phyloP scores from a whole-genome alignment of 352 stramenopile species.

The Globisporangium nodosum region DNA sequence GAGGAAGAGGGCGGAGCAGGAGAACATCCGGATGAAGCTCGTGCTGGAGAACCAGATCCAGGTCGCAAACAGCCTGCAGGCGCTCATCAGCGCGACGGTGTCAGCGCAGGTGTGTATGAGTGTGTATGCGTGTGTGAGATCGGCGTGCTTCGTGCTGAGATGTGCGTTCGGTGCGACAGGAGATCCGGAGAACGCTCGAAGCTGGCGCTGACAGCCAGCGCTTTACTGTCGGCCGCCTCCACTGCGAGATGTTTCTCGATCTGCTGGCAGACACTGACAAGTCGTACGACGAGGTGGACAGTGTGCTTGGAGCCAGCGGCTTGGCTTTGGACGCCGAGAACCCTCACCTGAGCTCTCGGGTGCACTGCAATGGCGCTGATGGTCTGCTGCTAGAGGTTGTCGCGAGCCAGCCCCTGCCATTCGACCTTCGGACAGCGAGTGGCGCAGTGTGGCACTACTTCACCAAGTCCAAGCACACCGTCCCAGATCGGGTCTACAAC shows the following conservation, averaged over 20 bases:
- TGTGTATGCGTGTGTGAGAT: background rate
- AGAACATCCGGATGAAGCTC: slow-evolving; percentile 43
- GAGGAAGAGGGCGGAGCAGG: slow-evolving; percentile 30
- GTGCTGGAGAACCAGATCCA: slow-evolving; percentile 43
- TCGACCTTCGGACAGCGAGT: slow-evolving; percentile 16
- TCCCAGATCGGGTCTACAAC: slow-evolving; percentile 26
- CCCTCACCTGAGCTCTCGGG: background rate
- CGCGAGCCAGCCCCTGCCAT: slow-evolving; percentile 22
- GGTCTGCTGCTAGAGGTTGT: slow-evolving; percentile 22
- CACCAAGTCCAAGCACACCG: slow-evolving; percentile 13
- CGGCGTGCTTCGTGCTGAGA: too few species aligned
- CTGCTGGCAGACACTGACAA: slow-evolving; percentile 25
- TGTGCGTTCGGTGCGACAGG: background rate
- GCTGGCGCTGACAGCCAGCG: too few species aligned
- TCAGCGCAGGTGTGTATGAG: slow-evolving; percentile 22
- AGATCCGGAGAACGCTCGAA: background rate
- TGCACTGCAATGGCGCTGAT: slow-evolving; percentile 11
- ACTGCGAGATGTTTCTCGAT: slow-evolving; percentile 23
- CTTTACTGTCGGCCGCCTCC: background rate
- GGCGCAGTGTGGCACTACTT: slow-evolving; percentile 34
- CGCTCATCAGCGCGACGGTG: background rate
- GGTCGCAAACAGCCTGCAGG: slow-evolving; percentile 39
- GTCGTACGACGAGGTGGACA: slow-evolving; percentile 23
- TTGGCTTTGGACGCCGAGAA: background rate
- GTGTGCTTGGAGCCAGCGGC: slow-evolving; percentile 11